Conservation (phyloP, 1,284 basidiomycete species). For the Athelia sp. region DNA sequence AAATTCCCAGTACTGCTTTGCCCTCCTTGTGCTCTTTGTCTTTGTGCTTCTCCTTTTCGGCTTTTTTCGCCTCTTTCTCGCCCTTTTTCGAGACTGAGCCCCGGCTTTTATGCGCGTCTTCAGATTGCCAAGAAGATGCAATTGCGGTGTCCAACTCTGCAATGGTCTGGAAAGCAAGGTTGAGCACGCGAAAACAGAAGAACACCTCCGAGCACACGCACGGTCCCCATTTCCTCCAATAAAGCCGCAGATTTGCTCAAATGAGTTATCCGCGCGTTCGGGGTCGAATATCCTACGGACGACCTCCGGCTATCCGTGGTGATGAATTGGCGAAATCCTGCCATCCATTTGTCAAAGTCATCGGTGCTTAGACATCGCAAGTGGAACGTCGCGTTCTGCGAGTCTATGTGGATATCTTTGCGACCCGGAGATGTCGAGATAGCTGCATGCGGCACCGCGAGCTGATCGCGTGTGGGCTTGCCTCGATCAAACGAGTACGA, state of each 20-base stretch:
- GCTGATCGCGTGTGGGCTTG: constrained; percentile 64
- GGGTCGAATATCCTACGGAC: constrained; percentile 32
- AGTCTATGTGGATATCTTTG: constrained; percentile 76
- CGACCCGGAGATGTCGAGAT: constrained; percentile 66
- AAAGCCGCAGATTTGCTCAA: constrained; percentile 43
- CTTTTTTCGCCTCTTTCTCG: no score
- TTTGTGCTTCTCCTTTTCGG: no score
- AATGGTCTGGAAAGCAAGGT: constrained; percentile 31
- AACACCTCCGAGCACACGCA: constrained; percentile 27
- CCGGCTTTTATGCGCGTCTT: constrained; percentile 23
- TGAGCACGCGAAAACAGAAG: constrained; percentile 6
- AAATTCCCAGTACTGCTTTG: no score
- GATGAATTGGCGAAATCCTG: constrained; percentile 55
- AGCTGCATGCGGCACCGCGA: constrained; percentile 64
- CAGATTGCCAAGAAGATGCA: constrained; percentile 23
- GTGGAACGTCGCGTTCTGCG: constrained; percentile 72
- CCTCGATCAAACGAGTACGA: constrained; percentile 73
- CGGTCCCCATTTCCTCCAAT: constrained; percentile 58
- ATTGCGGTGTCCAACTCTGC: constrained; percentile 38
- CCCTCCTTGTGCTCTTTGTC: constrained; percentile 1
- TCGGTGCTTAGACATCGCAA: constrained; percentile 65
- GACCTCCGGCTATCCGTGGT: constrained; percentile 40
- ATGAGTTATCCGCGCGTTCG: constrained; percentile 28
- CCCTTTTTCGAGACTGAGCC: constrained; percentile 30
- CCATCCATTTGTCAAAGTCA: constrained; percentile 75